A percentile compares a stretch with the other conserved stretches of the same genome.
phyloP scores from a whole-genome alignment of 495 filamentous ascomycete genomes.

The Trichoderma gamsii region DNA sequence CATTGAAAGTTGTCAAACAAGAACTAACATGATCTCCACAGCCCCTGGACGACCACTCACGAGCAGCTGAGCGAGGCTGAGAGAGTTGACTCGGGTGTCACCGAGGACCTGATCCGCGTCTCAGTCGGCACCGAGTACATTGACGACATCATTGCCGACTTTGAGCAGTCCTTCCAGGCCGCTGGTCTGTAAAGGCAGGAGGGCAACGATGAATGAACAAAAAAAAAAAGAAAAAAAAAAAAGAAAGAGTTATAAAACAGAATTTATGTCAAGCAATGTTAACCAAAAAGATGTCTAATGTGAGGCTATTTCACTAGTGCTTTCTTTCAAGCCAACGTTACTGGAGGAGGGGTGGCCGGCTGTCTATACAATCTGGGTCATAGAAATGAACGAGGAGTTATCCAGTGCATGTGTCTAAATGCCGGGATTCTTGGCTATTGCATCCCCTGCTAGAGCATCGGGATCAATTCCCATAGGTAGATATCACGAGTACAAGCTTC shows the following conservation, averaged over 20 bases:
- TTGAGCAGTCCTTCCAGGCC: conserved; percentile 80
- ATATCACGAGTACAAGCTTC: too few relatives aligned
- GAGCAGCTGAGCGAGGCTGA: conserved; percentile 87
- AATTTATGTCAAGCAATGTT: neutral
- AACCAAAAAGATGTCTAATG: neutral
- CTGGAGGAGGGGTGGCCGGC: too few relatives aligned
- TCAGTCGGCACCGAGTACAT: conserved; percentile 97
- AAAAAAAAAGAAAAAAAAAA: too few relatives aligned
- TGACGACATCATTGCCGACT: conserved; percentile 95
- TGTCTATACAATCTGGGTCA: too few relatives aligned
- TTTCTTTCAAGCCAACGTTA: too few relatives aligned
- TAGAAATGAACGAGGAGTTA: too few relatives aligned
- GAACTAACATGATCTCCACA: neutral
- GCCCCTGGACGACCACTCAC: conserved; percentile 90
- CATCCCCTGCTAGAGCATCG: neutral
- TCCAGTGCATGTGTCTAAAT: too few relatives aligned
- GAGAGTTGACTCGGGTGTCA: conserved; percentile 72
- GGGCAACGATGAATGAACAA: conserved; percentile 23
- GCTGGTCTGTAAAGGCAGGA: conserved; percentile 18
- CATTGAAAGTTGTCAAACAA: neutral
- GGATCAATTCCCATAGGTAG: too few relatives aligned
- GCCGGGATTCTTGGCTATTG: too few relatives aligned
- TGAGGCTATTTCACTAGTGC: too few relatives aligned
- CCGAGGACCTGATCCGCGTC: conserved; percentile 90
- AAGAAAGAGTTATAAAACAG: too few relatives aligned